Percentiles rank a stretch among this genome's conserved stretches.
Conservation (phyloP, 495 filamentous ascomycete genomes). For the Viridothelium virens region DNA sequence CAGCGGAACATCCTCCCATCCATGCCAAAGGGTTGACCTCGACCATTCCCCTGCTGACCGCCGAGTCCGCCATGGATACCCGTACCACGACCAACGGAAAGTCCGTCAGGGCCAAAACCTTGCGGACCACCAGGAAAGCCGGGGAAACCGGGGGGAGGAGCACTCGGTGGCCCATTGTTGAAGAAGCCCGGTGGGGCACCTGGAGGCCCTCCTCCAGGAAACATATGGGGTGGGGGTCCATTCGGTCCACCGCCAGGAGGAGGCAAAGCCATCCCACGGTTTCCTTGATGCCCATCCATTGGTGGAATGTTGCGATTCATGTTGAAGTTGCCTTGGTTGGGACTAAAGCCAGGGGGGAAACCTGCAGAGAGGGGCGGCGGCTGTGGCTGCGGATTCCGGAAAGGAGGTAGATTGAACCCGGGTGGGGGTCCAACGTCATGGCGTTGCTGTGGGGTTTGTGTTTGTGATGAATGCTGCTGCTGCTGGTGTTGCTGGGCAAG, state of each 20-base stretch:
- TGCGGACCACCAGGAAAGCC: slow-evolving; percentile 1
- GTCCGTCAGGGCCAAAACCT: slow-evolving; percentile 2
- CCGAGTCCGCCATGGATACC: background rate
- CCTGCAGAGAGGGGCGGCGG: slow-evolving; percentile 7
- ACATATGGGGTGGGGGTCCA: slow-evolving; percentile 4
- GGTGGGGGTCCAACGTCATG: slow-evolving; percentile 1
- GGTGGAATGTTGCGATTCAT: slow-evolving; percentile 3
- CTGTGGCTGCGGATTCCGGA: slow-evolving; percentile 6
- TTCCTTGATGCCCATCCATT: slow-evolving; percentile 6
- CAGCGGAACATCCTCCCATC: slow-evolving; percentile 5
- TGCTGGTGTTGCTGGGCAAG: background rate
- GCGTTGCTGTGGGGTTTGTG: background rate
- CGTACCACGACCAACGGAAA: background rate
- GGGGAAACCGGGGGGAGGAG: slow-evolving; percentile 2
- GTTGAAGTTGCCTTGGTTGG: background rate
- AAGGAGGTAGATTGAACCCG: background rate
- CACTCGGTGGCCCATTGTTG: background rate
- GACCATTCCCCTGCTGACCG: background rate
- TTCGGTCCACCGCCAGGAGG: background rate
- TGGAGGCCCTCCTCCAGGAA: slow-evolving; percentile 1
- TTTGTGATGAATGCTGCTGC: slow-evolving; percentile 7
- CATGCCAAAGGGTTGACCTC: slow-evolving; percentile 1
- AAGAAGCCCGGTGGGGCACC: slow-evolving; percentile 9
- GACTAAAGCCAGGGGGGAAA: slow-evolving; percentile 2
- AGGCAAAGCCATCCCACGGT: background rate